Evolutionary conservation across 148 eudicot species (phyloP), one percentile per base, ranked within the genome.

Genomic region (Amaranthus cruentus): DNA sequence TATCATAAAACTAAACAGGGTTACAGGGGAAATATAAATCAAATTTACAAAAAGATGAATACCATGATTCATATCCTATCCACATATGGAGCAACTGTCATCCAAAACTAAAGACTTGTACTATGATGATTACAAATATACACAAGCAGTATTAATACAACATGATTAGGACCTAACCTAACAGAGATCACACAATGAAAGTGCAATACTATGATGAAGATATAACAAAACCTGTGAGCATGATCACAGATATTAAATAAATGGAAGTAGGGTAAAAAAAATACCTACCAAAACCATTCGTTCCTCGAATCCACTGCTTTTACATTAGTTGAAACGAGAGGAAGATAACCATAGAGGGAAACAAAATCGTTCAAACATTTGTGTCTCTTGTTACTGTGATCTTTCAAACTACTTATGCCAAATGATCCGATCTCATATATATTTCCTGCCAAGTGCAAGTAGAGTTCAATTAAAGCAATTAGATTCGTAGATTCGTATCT

Each of bases 241-340:
- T 6, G 12, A 50, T 42, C 61, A 44, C n/a, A 49, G 6, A 42
- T 61, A 56, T 55, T 3, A 56, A 21, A 57, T 21, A 44, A 51
- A 65, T 55, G 38, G 28, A 62, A 55, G 11, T 10, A 12, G 55
- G 52, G 61, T 11, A 21, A 13, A 44, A 49, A 13, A 44, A 49
- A 18, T 62, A 48, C 77, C 83, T 82, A 89, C 94, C 91, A 87
- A 79, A 87, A 89, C 91, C 89, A 89, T 60, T 81, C 88, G 2
- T 74, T 73, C 51, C 81, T 78, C 47, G 88, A 78, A 66, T 87
- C 88, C 58, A 82, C 83, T 44, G 90, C 91, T 79, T 89, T 87
- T 14, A 73, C 83, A 54, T 76, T 83, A 43, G 93, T 84, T 68
- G 91, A 74, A 8, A 84, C 86, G 62, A 89, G 83, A 66, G 95